These are phyloP conservation scores for Pistacia integerrima DNA, from an alignment of 345 rosid species.

Conservation along the genomic window DNA sequence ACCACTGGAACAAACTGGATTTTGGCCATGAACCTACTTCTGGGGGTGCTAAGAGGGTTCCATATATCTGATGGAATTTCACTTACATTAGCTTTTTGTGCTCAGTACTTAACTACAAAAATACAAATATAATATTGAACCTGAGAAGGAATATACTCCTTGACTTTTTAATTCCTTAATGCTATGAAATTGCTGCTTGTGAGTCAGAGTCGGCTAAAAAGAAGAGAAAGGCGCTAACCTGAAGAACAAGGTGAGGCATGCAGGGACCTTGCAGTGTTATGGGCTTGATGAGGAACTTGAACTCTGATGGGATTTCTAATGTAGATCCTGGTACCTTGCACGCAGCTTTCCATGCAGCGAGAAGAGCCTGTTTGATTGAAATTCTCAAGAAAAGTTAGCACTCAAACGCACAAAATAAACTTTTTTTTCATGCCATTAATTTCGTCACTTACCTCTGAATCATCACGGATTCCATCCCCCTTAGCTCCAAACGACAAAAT, in stretches of 20 bases:
- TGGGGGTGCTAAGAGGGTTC: conserved; percentile 67
- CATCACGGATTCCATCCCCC: conserved; percentile 62
- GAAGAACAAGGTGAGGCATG: conserved; percentile 56
- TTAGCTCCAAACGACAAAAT: conserved; percentile 59
- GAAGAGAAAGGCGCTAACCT: conserved; percentile 37
- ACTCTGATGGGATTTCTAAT: conserved; percentile 49
- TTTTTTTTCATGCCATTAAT: neutral
- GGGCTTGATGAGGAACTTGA: conserved; percentile 51
- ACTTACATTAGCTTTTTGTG: conserved; percentile 22
- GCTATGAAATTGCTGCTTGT: neutral
- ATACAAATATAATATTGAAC: neutral
- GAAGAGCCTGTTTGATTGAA: conserved; percentile 40
- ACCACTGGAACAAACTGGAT: conserved; percentile 75
- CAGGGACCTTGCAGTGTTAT: conserved; percentile 69
- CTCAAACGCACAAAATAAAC: neutral
- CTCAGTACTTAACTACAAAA: neutral
- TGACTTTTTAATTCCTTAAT: neutral
- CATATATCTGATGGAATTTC: conserved; percentile 62
- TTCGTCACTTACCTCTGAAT: conserved; percentile 41
- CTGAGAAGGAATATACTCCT: conserved; percentile 16
- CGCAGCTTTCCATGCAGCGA: conserved; percentile 66
- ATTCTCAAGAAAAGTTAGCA: neutral
- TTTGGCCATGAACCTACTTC: conserved; percentile 68
- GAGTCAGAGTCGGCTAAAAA: conserved; percentile 13
- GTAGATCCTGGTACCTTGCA: conserved; percentile 47